Evolutionary conservation across 2,329 filamentous ascomycete species (phyloP).

Genomic region (Graphiopsis chlorocephala): DNA sequence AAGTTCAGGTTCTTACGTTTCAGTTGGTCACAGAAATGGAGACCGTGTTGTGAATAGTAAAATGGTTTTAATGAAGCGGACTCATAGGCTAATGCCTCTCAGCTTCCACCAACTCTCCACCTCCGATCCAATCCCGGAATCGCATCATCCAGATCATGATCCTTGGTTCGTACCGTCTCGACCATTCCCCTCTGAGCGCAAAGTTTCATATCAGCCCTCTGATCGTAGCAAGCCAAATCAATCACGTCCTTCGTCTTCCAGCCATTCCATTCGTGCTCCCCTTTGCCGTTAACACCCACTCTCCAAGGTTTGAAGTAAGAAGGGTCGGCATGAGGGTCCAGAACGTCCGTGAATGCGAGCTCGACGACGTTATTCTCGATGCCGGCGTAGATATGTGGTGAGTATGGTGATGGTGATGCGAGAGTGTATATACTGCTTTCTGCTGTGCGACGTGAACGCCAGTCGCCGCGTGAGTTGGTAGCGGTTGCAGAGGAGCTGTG

Average conservation of each 20-base stretch:
- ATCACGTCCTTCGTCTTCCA: constrained; percentile 15
- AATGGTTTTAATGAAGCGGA: no score
- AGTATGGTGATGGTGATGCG: constrained; percentile 44
- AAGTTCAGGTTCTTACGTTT: no score
- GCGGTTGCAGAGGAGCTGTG: constrained; percentile 19
- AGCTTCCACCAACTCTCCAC: constrained; percentile 14
- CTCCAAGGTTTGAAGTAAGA: constrained; percentile 27
- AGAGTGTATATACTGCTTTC: constrained; percentile 42
- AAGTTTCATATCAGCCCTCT: constrained; percentile 10
- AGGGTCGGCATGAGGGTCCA: constrained; percentile 45
- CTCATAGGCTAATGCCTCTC: not conserved
- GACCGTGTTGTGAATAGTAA: no score
- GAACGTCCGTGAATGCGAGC: constrained; percentile 43
- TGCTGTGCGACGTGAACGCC: constrained; percentile 23
- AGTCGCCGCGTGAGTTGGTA: not conserved
- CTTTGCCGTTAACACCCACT: not conserved
- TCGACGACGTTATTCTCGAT: constrained; percentile 46
- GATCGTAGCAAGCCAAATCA: constrained; percentile 10
- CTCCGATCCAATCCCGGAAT: not conserved
- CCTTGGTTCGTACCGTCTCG: not conserved
- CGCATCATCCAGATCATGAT: not conserved
- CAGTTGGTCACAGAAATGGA: no score
- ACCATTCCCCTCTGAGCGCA: constrained; percentile 4
- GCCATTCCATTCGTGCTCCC: constrained; percentile 9
- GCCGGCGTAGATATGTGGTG: constrained; percentile 48